Evolutionary conservation across 164 flowering plant species (phyloP), one percentile per base, ranked within the genome.

Genomic region (Aristolochia californica): DNA sequence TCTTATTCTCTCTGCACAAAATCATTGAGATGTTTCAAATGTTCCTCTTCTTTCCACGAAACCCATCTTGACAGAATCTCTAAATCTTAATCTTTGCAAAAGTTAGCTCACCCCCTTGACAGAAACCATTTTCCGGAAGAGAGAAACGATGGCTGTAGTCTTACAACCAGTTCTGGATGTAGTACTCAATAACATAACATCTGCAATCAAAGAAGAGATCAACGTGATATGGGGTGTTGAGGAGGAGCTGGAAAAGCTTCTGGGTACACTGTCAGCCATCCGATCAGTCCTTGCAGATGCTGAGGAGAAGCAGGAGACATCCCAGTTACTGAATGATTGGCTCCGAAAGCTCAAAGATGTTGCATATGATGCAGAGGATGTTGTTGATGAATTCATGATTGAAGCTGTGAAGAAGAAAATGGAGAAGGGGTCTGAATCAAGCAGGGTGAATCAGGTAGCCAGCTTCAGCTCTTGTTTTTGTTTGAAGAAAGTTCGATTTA

Each of bases 201-300:
- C 49, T 21, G 50, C 34, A 2, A 17, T 17, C 60, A 44, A 20
- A 25, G 30, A 16, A 7, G 53, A 58, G 43, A 18, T 48, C n/a
- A 22, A 40, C 10, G 24, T 58, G 44, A 2, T 58, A 53, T 58
- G 53, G 53, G 61, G 61, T 9, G 61, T 48, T 5, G 20, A 58
- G 24, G 43, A 47, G 9, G 61, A 58, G 43, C 53, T 58, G 5
- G 13, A 58, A 21, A 27, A 58, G 2, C 61, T 58, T 16, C 18
- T 27, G 43, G 48, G 53, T 8, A 26, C 53, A 0, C 28, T 58
- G 44, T 16, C 43, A 0, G 16, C 53, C 8, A 58, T 47, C 48
- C 43, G 28, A 26, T 52, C 23, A 23, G 61, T 58, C 5, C 53
- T 58, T 12, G 40, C 21, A 58, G 61, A 58, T 48, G 61, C 61